phyloP scores from a whole-genome alignment of 768 basidiomycete species.

The Rhodotorula paludigena region DNA sequence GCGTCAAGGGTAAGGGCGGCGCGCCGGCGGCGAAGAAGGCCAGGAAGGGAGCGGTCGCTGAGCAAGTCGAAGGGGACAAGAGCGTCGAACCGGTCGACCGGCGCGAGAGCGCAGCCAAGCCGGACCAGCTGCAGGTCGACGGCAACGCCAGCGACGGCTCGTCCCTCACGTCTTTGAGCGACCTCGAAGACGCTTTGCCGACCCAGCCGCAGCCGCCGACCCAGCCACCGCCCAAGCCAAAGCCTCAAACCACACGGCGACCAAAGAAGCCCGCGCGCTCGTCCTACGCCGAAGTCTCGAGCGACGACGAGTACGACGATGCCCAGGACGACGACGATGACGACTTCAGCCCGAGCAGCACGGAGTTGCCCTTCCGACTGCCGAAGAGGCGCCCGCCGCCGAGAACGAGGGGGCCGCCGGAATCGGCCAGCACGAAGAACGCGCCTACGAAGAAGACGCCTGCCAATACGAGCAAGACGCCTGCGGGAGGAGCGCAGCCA shows the following conservation, averaged over 20 bases:
- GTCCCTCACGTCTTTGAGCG: background rate
- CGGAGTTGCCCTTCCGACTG: too few relatives aligned
- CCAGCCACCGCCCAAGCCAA: too few relatives aligned
- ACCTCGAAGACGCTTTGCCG: constrained; percentile 1
- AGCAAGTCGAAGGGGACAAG: too few relatives aligned
- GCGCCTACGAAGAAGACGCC: background rate
- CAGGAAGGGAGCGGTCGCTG: too few relatives aligned
- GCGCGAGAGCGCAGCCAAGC: background rate
- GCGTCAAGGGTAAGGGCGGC: too few relatives aligned
- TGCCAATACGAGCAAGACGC: background rate
- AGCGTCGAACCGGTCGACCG: background rate
- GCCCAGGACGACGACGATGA: background rate
- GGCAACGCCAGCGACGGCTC: background rate
- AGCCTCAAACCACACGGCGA: too few relatives aligned
- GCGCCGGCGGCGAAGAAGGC: too few relatives aligned
- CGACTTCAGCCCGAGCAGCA: background rate
- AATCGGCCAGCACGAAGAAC: background rate
- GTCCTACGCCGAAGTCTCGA: background rate
- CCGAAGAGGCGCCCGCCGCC: too few relatives aligned
- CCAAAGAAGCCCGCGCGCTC: background rate
- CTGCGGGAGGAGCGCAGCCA: background rate
- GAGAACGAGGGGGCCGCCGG: background rate
- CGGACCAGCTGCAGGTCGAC: background rate
- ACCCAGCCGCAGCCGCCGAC: background rate
- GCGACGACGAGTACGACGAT: background rate